A percentile compares a stretch with the other conserved stretches of the same genome.
Evolutionary conservation across 1,284 basidiomycete genomes (phyloP).

Genomic region (Cryptococcus sp.): DNA sequence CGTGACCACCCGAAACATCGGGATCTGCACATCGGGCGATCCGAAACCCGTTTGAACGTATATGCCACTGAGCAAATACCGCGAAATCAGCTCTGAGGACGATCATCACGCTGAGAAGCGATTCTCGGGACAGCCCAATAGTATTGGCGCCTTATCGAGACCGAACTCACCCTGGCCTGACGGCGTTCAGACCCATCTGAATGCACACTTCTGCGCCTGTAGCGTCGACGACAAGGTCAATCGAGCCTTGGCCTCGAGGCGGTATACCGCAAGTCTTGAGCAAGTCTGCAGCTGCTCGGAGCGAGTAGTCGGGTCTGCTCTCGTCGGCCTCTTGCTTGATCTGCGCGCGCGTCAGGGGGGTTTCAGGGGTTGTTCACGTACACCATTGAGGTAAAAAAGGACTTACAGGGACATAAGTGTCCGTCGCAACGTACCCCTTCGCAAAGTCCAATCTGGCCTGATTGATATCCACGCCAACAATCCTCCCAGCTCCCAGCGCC

Average conservation of each 20-base stretch:
- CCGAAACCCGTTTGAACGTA: slow-evolving; percentile 53
- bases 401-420: slow-evolving; percentile 65
- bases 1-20: slow-evolving; percentile 47
- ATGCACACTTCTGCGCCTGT: slow-evolving; percentile 66
- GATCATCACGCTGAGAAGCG: background rate
- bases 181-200: slow-evolving; percentile 60
- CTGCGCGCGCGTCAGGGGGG: slow-evolving; percentile 11
- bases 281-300: slow-evolving; percentile 55
- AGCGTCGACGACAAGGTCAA: slow-evolving; percentile 64
- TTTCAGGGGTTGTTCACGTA: slow-evolving; percentile 5
- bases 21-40: slow-evolving; percentile 47
- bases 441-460: slow-evolving; percentile 82
- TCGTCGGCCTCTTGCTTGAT: slow-evolving; percentile 34
- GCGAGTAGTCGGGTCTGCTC: slow-evolving; percentile 60
- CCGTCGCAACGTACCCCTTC: slow-evolving; percentile 81
- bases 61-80: slow-evolving; percentile 28
- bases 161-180: slow-evolving; percentile 62
- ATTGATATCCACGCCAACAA: slow-evolving; percentile 85
- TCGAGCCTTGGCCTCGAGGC: slow-evolving; percentile 55
- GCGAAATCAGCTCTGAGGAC: background rate
- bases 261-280: slow-evolving; percentile 54
- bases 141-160: background rate
- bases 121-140: too few species aligned
- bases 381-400: too few species aligned
- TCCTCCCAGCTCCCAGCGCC: slow-evolving; percentile 76